phyloP scores from a whole-genome alignment of 345 rosid genomes.

The Brassica rapa region DNA sequence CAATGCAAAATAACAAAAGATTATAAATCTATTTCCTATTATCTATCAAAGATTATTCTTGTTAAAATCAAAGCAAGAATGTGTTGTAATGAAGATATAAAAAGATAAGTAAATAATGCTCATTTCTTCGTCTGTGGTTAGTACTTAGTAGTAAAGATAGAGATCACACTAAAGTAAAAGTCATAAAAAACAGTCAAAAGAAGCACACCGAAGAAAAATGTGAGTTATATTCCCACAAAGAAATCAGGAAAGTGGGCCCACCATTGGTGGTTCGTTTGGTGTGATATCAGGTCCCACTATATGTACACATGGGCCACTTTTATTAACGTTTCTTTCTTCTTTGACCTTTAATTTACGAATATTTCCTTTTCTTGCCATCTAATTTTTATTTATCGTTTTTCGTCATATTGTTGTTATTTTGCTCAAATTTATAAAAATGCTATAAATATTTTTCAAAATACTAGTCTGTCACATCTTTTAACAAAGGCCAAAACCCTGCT shows the following conservation, averaged over 20 bases:
- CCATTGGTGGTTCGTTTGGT: conserved; percentile 24
- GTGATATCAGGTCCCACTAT: conserved; percentile 26
- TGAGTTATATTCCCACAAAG: conserved; percentile 7
- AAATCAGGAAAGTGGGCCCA: conserved; percentile 23
- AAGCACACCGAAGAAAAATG: conserved; percentile 24
- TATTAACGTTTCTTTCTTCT: conserved; percentile 15
- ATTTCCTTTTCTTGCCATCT: conserved; percentile 6
- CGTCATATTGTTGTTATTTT: background rate
- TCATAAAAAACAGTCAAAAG: conserved; percentile 31
- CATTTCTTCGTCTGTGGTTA: background rate
- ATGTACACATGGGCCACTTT: conserved; percentile 30
- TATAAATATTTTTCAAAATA: background rate
- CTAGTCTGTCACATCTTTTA: conserved; percentile 42
- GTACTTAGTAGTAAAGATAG: conserved; percentile 10
- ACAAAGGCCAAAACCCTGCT: conserved; percentile 43
- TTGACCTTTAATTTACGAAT: conserved; percentile 31
- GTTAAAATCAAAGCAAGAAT: background rate
- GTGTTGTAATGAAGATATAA: background rate
- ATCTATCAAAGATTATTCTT: background rate
- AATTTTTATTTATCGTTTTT: background rate
- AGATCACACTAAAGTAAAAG: conserved; percentile 17
- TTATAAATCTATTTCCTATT: background rate
- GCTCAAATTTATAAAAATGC: conserved; percentile 8
- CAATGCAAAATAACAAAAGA: background rate
- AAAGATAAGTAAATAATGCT: background rate